phyloP scores from a whole-genome alignment of 2,329 filamentous ascomycete genomes.

The Pseudogymnoascus sp. region DNA sequence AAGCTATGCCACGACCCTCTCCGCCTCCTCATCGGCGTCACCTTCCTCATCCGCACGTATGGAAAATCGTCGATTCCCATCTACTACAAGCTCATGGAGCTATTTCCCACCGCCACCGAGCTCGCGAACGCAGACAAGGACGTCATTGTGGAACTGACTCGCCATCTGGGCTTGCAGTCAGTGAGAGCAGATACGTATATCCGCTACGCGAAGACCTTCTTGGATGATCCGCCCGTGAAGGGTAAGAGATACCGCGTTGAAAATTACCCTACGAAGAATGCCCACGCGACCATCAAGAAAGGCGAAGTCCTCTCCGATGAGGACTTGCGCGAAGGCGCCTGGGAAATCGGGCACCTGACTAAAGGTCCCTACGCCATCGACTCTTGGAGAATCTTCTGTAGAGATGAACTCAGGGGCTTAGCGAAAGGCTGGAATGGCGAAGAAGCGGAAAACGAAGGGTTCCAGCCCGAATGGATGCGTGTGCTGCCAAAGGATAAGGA shows the following conservation, averaged over 20 bases:
- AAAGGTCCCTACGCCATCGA: slow-evolving; percentile 78
- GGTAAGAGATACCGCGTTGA: slow-evolving; percentile 49
- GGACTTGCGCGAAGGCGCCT: slow-evolving; percentile 34
- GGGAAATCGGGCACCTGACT: slow-evolving; percentile 82
- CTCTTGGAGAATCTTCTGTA: slow-evolving; percentile 89
- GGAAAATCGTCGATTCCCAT: slow-evolving; percentile 68
- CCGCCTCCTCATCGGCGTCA: slow-evolving; percentile 70
- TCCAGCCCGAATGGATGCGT: slow-evolving; percentile 86
- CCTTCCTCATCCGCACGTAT: slow-evolving; percentile 75
- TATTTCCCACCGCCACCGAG: slow-evolving; percentile 57
- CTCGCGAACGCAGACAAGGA: slow-evolving; percentile 50
- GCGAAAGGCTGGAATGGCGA: slow-evolving; percentile 59
- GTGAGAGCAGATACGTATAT: slow-evolving; percentile 62
- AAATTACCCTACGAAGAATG: slow-evolving; percentile 44
- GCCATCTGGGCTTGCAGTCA: slow-evolving; percentile 61
- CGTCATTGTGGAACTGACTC: slow-evolving; percentile 56
- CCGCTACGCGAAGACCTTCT: slow-evolving; percentile 61
- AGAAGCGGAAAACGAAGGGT: slow-evolving; percentile 38
- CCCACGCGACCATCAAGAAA: slow-evolving; percentile 40
- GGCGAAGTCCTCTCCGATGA: slow-evolving; percentile 41
- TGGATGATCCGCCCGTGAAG: slow-evolving; percentile 51
- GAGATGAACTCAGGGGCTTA: slow-evolving; percentile 63
- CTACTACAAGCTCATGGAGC: slow-evolving; percentile 58
- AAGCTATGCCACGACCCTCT: slow-evolving; percentile 67
- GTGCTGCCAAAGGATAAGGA: slow-evolving; percentile 81